Evolutionary conservation across 2,329 filamentous ascomycete genomes (phyloP).

Genomic region (Harringtonia aguacate): DNA sequence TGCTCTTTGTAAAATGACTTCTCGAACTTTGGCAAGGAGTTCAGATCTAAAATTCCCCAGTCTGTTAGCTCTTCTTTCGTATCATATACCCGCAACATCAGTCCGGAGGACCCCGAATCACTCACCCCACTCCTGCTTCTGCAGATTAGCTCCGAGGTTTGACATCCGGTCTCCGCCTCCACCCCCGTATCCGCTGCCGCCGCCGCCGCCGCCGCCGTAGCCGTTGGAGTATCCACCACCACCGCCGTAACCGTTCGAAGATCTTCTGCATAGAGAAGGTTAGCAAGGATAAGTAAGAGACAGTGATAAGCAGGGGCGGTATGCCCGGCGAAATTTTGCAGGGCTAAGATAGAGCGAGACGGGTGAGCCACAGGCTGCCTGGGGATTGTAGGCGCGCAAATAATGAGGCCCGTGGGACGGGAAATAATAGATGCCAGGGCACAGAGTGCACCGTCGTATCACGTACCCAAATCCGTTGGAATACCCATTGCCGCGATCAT

Average conservation of each 20-base stretch:
- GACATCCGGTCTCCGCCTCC: conserved; percentile 90
- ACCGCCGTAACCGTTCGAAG: conserved; percentile 21
- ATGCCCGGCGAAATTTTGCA: too few relatives aligned
- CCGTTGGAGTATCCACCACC: conserved; percentile 25
- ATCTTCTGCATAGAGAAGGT: not conserved
- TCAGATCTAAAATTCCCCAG: too few relatives aligned
- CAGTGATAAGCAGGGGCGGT: too few relatives aligned
- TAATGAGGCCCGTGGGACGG: not conserved
- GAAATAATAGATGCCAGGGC: too few relatives aligned
- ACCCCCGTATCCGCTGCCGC: conserved; percentile 32
- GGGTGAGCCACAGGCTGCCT: too few relatives aligned
- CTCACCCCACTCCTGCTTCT: conserved; percentile 83
- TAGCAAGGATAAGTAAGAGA: too few relatives aligned
- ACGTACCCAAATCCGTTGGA: conserved; percentile 9
- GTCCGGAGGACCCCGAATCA: too few relatives aligned
- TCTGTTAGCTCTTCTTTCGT: too few relatives aligned
- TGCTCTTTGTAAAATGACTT: conserved; percentile 99
- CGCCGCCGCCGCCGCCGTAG: conserved; percentile 31
- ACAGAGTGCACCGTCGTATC: too few relatives aligned
- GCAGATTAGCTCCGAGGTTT: conserved; percentile 75
- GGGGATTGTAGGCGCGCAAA: too few relatives aligned
- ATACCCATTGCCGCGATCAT: conserved; percentile 28
- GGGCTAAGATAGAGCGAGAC: too few relatives aligned
- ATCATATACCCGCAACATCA: too few relatives aligned
- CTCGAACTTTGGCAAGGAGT: conserved; percentile 84